Percentiles rank a stretch among this genome's conserved stretches.
Evolutionary conservation across 2,329 filamentous ascomycete species (phyloP).

Genomic region (Gyromitra esculenta): DNA sequence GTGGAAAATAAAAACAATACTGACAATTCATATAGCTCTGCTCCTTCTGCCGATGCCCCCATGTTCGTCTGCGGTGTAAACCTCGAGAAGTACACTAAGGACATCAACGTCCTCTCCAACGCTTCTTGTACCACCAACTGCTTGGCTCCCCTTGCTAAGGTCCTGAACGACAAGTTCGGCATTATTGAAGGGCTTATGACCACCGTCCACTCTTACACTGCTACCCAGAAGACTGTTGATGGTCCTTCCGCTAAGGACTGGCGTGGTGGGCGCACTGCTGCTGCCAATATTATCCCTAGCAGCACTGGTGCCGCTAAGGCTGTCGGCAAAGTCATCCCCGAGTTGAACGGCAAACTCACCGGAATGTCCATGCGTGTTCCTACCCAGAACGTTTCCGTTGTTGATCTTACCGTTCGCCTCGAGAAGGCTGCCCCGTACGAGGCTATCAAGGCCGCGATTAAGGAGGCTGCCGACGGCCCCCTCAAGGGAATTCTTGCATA

Average conservation of each 20-base stretch:
- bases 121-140: slow-evolving; percentile 99
- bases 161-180: slow-evolving; percentile 96
- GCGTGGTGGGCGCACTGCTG: slow-evolving; percentile 98
- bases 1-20: not conserved
- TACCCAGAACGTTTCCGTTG: slow-evolving; percentile 98
- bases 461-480: slow-evolving; percentile 81
- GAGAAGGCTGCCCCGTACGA: slow-evolving; percentile 91
- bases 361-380: slow-evolving; percentile 99
- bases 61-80: slow-evolving; percentile 99
- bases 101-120: slow-evolving; percentile 95
- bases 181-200: slow-evolving; percentile 99
- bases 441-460: slow-evolving; percentile 91
- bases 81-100: slow-evolving; percentile 89
- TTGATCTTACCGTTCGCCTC: slow-evolving; percentile 92
- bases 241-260: slow-evolving; percentile 98
- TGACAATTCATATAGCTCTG: slow-evolving; percentile 65
- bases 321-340: slow-evolving; percentile 99
- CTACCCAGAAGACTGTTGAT: slow-evolving; percentile 95
- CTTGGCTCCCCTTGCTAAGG: slow-evolving; percentile 98
- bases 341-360: slow-evolving; percentile 98
- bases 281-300: slow-evolving; percentile 99
- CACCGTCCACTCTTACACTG: slow-evolving; percentile 99
- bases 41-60: slow-evolving; percentile 91
- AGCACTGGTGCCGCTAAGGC: slow-evolving; percentile 99
- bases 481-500: slow-evolving; percentile 93